These are phyloP conservation scores for Saxophila tyrrhenica DNA, from an alignment of 495 filamentous ascomycete species.

Conservation along the genomic window DNA sequence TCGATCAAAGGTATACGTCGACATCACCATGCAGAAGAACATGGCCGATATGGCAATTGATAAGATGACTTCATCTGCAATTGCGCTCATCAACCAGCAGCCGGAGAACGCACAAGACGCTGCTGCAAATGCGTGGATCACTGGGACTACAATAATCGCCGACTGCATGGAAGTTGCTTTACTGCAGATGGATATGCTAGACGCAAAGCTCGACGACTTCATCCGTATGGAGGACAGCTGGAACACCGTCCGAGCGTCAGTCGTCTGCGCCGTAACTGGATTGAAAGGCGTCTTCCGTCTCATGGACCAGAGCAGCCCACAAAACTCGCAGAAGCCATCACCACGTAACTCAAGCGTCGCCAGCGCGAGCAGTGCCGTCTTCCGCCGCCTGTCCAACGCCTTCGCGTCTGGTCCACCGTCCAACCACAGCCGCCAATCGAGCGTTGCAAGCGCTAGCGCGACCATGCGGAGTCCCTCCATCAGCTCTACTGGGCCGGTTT, in stretches of 20 bases:
- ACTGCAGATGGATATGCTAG: constrained; percentile 24
- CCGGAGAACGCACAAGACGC: constrained; percentile 21
- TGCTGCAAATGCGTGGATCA: constrained; percentile 28
- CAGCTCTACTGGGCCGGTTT: constrained; percentile 8
- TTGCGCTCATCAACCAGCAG: constrained; percentile 25
- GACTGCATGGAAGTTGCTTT: constrained; percentile 27
- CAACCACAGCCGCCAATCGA: constrained; percentile 5
- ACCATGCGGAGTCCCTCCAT: not conserved
- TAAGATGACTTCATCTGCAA: constrained; percentile 27
- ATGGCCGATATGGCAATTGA: constrained; percentile 30
- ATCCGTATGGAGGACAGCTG: constrained; percentile 28
- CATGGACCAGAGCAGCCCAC: constrained; percentile 18
- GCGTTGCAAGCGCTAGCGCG: constrained; percentile 3
- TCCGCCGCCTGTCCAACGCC: constrained; percentile 20
- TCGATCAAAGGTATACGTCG: constrained; percentile 22
- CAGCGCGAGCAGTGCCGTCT: constrained; percentile 8
- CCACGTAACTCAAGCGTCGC: constrained; percentile 7
- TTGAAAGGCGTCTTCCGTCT: constrained; percentile 28
- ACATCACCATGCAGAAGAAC: constrained; percentile 27
- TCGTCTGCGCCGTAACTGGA: constrained; percentile 23
- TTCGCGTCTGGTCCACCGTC: not conserved
- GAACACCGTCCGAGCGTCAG: constrained; percentile 23
- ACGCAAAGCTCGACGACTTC: constrained; percentile 26
- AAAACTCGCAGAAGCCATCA: not conserved
- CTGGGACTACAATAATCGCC: constrained; percentile 27